Conservation (phyloP, 1,284 basidiomycete genomes). For the Apiotrichum siamense region DNA sequence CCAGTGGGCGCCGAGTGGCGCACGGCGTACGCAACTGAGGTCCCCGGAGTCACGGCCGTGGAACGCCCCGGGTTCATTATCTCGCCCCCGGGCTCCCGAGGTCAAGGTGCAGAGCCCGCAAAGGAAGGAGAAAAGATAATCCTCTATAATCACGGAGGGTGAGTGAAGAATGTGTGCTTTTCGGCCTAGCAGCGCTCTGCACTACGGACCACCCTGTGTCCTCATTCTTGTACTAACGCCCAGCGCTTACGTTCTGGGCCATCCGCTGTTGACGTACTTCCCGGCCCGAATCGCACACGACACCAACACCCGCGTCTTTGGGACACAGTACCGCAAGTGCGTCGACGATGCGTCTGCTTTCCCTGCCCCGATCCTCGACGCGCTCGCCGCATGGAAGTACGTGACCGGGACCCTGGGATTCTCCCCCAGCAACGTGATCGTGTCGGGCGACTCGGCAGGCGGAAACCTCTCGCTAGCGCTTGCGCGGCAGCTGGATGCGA, state of each 20-base stretch:
- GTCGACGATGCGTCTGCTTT: conserved; percentile 43
- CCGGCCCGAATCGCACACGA: conserved; percentile 12
- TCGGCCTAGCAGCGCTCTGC: not conserved
- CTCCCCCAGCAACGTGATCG: conserved; percentile 52
- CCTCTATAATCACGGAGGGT: conserved; percentile 29
- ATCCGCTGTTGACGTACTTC: conserved; percentile 22
- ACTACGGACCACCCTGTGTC: too few relatives aligned
- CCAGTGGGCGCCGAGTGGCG: not conserved
- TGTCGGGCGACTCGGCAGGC: conserved; percentile 63
- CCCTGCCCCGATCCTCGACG: conserved; percentile 58
- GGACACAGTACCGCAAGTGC: conserved; percentile 23
- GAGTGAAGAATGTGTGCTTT: conserved; percentile 2
- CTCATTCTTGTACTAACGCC: not conserved
- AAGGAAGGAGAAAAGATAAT: conserved; percentile 18
- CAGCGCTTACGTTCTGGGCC: conserved; percentile 22
- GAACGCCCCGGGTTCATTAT: conserved; percentile 14
- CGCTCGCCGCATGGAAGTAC: conserved; percentile 56
- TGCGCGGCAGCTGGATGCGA: conserved; percentile 17
- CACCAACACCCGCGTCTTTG: conserved; percentile 13
- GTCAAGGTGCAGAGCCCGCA: conserved; percentile 6
- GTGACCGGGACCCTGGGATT: conserved; percentile 50
- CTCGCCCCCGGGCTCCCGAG: not conserved
- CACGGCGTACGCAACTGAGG: not conserved
- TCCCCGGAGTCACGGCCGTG: not conserved
- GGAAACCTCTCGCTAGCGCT: conserved; percentile 57